Evolutionary conservation across 202 grass and related monocot genomes (phyloP).

Genomic region (Brachypodium distachyon): DNA sequence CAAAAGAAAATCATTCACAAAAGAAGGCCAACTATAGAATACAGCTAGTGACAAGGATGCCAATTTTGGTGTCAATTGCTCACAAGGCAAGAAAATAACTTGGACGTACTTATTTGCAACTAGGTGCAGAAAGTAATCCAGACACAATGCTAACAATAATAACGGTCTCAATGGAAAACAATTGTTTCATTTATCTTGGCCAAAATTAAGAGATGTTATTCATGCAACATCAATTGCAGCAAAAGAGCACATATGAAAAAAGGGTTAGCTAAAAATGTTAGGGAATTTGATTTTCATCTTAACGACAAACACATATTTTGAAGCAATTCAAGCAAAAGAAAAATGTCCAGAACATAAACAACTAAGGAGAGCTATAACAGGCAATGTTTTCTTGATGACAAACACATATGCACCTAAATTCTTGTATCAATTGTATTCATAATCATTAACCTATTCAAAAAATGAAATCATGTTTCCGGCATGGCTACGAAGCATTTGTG

Average conservation of each 20-base stretch:
- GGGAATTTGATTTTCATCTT: slow-evolving; percentile 19
- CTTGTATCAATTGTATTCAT: neutral
- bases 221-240: neutral
- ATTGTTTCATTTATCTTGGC: neutral
- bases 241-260: neutral
- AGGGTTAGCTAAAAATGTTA: neutral
- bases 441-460: neutral
- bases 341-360: neutral
- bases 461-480: neutral
- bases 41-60: neutral
- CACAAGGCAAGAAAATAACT: neutral
- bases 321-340: slow-evolving; percentile 6
- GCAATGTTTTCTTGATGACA: neutral
- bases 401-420: neutral
- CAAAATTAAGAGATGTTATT: neutral
- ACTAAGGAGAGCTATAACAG: neutral
- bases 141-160: neutral
- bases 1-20: neutral
- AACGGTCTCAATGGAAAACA: neutral
- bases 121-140: neutral
- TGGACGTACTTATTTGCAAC: neutral
- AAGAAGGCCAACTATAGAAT: neutral
- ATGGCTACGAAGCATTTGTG: neutral
- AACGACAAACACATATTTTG: neutral
- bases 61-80: neutral